These are phyloP conservation scores for Ceratocystis eucalypticola DNA, from an alignment of 2,329 filamentous ascomycete species.

Conservation along the genomic window DNA sequence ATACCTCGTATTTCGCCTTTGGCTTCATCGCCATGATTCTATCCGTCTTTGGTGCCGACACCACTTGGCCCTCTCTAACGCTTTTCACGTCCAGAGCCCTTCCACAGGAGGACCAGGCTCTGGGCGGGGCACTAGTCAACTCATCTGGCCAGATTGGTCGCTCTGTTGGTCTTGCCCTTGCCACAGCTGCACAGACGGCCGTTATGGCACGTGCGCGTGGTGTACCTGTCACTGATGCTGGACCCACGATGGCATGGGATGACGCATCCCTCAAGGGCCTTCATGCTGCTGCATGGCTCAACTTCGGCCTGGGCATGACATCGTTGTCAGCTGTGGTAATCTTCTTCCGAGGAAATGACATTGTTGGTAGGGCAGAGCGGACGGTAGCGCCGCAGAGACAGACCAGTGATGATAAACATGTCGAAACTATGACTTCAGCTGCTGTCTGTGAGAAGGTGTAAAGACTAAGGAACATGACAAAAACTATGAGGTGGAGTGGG, in stretches of 20 bases:
- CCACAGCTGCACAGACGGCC: slow-evolving; percentile 50
- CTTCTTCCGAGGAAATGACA: slow-evolving; percentile 39
- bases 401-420: background rate
- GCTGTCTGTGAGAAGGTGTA: slow-evolving; percentile 1
- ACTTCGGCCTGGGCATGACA: slow-evolving; percentile 34
- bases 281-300: slow-evolving; percentile 39
- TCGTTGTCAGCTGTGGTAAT: slow-evolving; percentile 34
- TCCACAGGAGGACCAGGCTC: slow-evolving; percentile 48
- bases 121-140: slow-evolving; percentile 56
- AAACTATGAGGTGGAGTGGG: background rate
- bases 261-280: slow-evolving; percentile 35
- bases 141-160: slow-evolving; percentile 51
- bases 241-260: slow-evolving; percentile 33
- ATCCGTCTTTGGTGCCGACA: slow-evolving; percentile 52
- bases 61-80: slow-evolving; percentile 50
- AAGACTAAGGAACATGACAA: background rate
- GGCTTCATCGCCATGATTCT: slow-evolving; percentile 54
- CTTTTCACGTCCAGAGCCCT: slow-evolving; percentile 52
- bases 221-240: slow-evolving; percentile 32
- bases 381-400: background rate
- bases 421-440: background rate
- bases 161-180: slow-evolving; percentile 51
- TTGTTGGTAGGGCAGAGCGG: slow-evolving; percentile 30
- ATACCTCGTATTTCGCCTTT: slow-evolving; percentile 53
- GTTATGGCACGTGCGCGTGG: slow-evolving; percentile 40